These are phyloP conservation scores for Venturiaceae sp. DNA, from an alignment of 2,329 filamentous ascomycete species.

Conservation along the genomic window DNA sequence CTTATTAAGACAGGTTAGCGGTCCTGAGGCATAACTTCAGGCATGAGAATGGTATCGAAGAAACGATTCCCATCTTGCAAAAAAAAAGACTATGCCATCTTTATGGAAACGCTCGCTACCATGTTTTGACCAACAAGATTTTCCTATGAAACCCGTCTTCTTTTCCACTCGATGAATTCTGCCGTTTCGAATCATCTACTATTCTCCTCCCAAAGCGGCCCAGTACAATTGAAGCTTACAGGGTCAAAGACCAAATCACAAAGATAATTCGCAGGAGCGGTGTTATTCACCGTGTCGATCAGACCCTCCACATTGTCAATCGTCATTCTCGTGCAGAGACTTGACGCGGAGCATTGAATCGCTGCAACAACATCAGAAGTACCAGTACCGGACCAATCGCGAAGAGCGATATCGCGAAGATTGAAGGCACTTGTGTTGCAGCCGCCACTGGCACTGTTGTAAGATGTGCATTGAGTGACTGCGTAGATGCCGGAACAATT, in stretches of 20 bases:
- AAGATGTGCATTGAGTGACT: constrained; percentile 30
- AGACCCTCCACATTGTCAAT: neutral
- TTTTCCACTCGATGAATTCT: too few species aligned
- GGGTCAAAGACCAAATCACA: neutral
- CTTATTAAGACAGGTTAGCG: too few species aligned
- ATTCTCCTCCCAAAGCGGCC: neutral
- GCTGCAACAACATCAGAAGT: neutral
- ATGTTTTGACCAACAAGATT: too few species aligned
- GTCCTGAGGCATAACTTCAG: too few species aligned
- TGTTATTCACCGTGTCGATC: neutral
- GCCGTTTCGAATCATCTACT: too few species aligned
- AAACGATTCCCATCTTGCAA: too few species aligned
- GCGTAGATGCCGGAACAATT: constrained; percentile 22
- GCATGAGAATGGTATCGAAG: too few species aligned
- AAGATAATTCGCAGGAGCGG: neutral
- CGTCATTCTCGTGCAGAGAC: neutral
- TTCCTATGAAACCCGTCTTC: too few species aligned
- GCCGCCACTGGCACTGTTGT: neutral
- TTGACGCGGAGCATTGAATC: neutral
- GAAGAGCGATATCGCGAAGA: neutral
- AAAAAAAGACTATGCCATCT: too few species aligned
- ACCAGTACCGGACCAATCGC: neutral
- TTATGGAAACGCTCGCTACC: too few species aligned
- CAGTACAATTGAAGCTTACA: neutral
- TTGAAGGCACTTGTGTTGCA: neutral